phyloP scores from a whole-genome alignment of 2,329 filamentous ascomycete species.

The Fusarium nygamai region DNA sequence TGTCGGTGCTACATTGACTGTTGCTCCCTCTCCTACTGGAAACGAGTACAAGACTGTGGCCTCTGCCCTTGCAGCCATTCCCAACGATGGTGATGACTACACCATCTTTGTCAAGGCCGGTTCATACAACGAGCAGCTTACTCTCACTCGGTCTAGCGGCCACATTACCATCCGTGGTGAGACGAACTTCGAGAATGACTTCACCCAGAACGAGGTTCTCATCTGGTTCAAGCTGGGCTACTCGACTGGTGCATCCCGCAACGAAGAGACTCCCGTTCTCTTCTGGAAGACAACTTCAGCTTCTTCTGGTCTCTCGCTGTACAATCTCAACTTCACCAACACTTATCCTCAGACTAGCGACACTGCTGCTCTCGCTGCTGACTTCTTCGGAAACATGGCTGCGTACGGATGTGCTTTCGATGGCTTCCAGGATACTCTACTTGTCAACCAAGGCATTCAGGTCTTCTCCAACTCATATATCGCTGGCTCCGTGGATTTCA shows the following conservation, averaged over 20 bases:
- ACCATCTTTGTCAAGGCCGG: conserved; percentile 40
- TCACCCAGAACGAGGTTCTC: conserved; percentile 33
- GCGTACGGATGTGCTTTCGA: conserved; percentile 56
- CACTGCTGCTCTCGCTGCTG: conserved; percentile 53
- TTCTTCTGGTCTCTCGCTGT: conserved; percentile 62
- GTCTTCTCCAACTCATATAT: conserved; percentile 56
- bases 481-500: conserved; percentile 38
- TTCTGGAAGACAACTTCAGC: conserved; percentile 56
- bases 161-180: conserved; percentile 36
- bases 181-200: conserved; percentile 35
- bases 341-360: conserved; percentile 55
- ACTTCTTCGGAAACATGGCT: conserved; percentile 47
- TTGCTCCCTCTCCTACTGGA: conserved; percentile 48
- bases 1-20: conserved; percentile 25
- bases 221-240: conserved; percentile 35
- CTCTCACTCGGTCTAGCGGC: conserved; percentile 17
- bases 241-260: conserved; percentile 50
- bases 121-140: conserved; percentile 37
- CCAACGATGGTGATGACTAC: conserved; percentile 32
- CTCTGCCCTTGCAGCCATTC: conserved; percentile 55
- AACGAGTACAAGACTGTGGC: conserved; percentile 54
- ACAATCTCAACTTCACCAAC: conserved; percentile 68
- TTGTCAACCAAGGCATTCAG: conserved; percentile 58
- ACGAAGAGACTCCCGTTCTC: conserved; percentile 57
- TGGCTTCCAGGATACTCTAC: conserved; percentile 61